Percentiles rank a stretch among this genome's conserved stretches.
Conservation (phyloP, 2,329 filamentous ascomycete genomes). For the Penicillium sp. region DNA sequence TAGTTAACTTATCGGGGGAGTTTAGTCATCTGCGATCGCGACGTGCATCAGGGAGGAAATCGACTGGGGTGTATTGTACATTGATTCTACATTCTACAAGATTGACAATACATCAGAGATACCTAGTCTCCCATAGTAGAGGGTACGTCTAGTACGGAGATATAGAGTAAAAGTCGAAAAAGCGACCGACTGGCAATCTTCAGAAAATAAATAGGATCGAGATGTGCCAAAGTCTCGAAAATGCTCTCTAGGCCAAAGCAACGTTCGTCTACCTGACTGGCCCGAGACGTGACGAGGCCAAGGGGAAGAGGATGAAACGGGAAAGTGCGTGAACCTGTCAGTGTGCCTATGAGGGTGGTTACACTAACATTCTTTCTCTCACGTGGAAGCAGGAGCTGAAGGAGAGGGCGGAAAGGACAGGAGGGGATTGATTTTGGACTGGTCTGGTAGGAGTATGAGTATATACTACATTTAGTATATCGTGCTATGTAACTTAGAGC, state of each 20-base stretch:
- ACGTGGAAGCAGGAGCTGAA: slow-evolving; percentile 14
- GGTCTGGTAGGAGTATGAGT: slow-evolving; percentile 5
- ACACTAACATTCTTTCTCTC: slow-evolving; percentile 18
- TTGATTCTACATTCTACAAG: neutral
- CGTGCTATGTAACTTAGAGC: neutral
- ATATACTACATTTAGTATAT: neutral
- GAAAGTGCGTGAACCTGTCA: slow-evolving; percentile 11
- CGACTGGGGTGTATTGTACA: neutral
- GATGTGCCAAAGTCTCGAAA: neutral
- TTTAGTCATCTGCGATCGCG: neutral
- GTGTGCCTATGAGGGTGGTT: slow-evolving; percentile 13
- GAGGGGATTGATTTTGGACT: neutral
- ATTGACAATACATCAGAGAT: too few species aligned
- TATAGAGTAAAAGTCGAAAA: neutral
- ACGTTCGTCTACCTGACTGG: slow-evolving; percentile 18
- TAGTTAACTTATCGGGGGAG: neutral
- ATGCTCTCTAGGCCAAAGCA: slow-evolving; percentile 5
- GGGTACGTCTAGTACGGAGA: neutral
- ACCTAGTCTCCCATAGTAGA: neutral
- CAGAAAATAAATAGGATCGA: neutral
- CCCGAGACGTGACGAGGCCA: slow-evolving; percentile 20
- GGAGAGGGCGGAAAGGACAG: neutral
- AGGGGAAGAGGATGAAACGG: slow-evolving; percentile 22
- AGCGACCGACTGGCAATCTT: neutral
- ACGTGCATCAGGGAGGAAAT: neutral